Base-by-base conservation (phyloP, 2,329 filamentous ascomycete species). In the Talaromyces piceae region DNA sequence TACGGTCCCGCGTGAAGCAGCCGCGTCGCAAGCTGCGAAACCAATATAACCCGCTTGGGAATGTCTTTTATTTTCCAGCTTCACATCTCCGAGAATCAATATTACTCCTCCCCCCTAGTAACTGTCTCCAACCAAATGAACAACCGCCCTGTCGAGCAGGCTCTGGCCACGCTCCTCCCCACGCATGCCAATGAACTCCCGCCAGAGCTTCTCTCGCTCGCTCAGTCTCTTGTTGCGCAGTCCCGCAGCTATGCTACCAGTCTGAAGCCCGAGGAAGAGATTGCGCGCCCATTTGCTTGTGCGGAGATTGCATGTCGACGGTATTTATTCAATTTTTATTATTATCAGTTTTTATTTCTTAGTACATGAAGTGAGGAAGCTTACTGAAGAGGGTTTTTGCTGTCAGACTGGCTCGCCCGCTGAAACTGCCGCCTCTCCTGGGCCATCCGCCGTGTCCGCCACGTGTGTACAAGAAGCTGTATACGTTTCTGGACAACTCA, bases 291-390 rank as follows among this genome's bases (percentile, higher is more conserved):
- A 4, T 93, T 93, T 67, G 87, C 86, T 3, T 95, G 90, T 66
- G 87, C 88, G 12, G 85, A 95, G 68, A 80, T 98, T 54, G 93
- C 93, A 18, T 97, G 91, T 64, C 88, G 91, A 60, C 81, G 88
- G 87, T 88, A 71, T 41, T 59, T 45, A 22, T 23, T 30, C 1
- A n/a, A n/a, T n/a, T n/a, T n/a, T n/a, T n/a, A n/a, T n/a, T n/a
- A n/a, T n/a, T n/a, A n/a, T n/a, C n/a, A n/a, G n/a, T n/a, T n/a
- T n/a, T n/a, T n/a, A n/a, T n/a, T n/a, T n/a, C n/a, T n/a, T n/a
- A n/a, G n/a, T n/a, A n/a, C n/a, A n/a, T n/a, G n/a, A n/a, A n/a
- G n/a, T n/a, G n/a, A n/a, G n/a, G n/a, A n/a, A n/a, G n/a, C n/a
- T n/a, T n/a, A n/a, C n/a, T n/a, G n/a, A n/a, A n/a, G n/a, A n/a